A percentile compares a stretch with the other conserved stretches of the same genome.
Evolutionary conservation across 805 yeast species (phyloP).

Genomic region (Candida vaughaniae): DNA sequence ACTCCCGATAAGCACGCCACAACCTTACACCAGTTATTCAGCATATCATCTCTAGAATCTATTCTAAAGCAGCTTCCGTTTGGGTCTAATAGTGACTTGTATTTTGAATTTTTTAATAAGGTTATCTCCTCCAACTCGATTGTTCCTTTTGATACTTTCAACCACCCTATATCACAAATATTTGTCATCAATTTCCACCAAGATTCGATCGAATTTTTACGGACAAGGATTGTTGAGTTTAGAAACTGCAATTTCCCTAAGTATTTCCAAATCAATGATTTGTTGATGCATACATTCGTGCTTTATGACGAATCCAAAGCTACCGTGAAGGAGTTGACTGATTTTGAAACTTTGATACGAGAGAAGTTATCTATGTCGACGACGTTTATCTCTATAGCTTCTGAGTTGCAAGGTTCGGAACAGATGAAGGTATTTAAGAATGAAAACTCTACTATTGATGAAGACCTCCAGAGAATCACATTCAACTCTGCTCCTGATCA

Average conservation of each 20-base stretch:
- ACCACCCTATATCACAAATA: constrained; percentile 80
- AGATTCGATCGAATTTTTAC: constrained; percentile 56
- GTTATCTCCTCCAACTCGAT: constrained; percentile 58
- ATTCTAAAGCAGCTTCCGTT: constrained; percentile 19
- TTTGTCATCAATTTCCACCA: constrained; percentile 56
- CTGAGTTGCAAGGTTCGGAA: constrained; percentile 7
- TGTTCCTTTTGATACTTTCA: constrained; percentile 79
- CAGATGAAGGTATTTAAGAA: constrained; percentile 12
- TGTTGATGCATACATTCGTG: constrained; percentile 45
- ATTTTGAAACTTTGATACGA: constrained; percentile 28
- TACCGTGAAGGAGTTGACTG: constrained; percentile 34
- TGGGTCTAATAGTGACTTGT: constrained; percentile 36
- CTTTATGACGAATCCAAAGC: constrained; percentile 25
- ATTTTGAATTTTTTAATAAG: constrained; percentile 56
- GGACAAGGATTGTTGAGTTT: constrained; percentile 51
- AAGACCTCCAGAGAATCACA: constrained; percentile 43
- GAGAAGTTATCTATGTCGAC: constrained; percentile 25
- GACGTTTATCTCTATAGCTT: constrained; percentile 16
- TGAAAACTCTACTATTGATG: constrained; percentile 47
- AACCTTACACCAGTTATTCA: constrained; percentile 29
- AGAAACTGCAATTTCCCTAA: constrained; percentile 56
- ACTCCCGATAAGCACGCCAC: constrained; percentile 8
- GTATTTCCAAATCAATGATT: constrained; percentile 64
- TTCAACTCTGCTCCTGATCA: constrained; percentile 16
- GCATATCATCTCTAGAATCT: constrained; percentile 36